Evolutionary conservation across 2,329 filamentous ascomycete genomes (phyloP), one percentile per base, ranked within the genome.

Genomic region (Amylocarpus encephaloides): DNA sequence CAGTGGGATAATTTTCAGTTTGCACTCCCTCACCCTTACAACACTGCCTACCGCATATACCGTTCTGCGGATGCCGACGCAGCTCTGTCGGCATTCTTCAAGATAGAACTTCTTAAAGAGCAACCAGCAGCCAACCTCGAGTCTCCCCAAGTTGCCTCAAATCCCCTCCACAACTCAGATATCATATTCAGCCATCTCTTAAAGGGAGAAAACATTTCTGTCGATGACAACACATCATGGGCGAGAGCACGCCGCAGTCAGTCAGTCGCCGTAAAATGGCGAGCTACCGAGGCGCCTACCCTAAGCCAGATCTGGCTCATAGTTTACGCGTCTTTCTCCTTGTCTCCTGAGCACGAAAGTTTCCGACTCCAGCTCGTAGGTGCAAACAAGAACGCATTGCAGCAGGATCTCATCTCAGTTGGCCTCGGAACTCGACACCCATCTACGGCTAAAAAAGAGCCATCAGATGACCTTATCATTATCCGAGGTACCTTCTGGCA

Each of bases 401-500:
- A 54, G 9, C 50, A 55, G 5, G 65, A 70, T 45, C 52, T 70
- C 10, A 58, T 64, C 16, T 54, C 62, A 6, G 64, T 66, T 32
- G 59, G 59, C 4, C 43, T 62, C 10, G 57, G 43, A 35, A 56
- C 55, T 9, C 34, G 38, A 6, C 55, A 59, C 41, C 59, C 59
- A 3, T 48, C 47, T 15, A 52, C 47, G 51, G 34, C 49, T 16
- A 36, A 43, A 16, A 26, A 35, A 7, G 9, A 18, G 2, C 6
- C 39, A 11, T 48, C 46, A 26, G 39, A 59, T 6, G 67, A 74
- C 49, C 57, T 79, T 33, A 56, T 82, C 22, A 62, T 80, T 41
- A 68, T 78, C 2, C 71, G 78, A 50, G 70, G 71, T 66, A 73
- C 81, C 32, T 86, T 86, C 71, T 86, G 83, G 82, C 83, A 86